Base-by-base conservation (phyloP, 305 asterid genomes). In the Fraxinus dipetala region DNA sequence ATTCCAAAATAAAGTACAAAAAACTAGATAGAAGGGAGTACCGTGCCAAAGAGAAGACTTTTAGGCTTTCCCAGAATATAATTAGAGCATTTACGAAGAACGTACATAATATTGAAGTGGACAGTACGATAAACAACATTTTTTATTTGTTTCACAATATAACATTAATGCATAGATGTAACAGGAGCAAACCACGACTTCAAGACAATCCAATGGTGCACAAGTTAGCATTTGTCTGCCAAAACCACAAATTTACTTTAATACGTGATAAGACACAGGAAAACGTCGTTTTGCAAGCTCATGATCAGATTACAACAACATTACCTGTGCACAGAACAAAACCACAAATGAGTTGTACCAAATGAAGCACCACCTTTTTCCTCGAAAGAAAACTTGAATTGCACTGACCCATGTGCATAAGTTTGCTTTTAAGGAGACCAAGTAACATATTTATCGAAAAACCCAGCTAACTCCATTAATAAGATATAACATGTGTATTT, bases 161-260 rank as follows among this genome's bases (percentile, higher is more conserved):
- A 56, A 18, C 28, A 56, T 31, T 1, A 69, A 30, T 10, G 20
- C 75, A 5, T 0, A 4, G 75, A 69, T 7, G 10, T 30, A 69
- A 69, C 75, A 69, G 18, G 26, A 69, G 40, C 75, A 69, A 69
- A 69, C 38, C 22, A 69, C 18, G 35, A 30, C 20, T 31, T 31
- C 43, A 69, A 69, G 24, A 69, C 1, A 4, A 77, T 72, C 75
- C 80, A 80, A 83, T 69, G 74, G 61, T 51, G 75, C 83, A 75
- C n/a, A 31, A 76, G 84, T 83, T 34, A 73, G 32, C 75, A 69
- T 30, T 76, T 63, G 83, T 67, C 79, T 82, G 79, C 78, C 75
- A 54, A 26, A 73, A 78, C 40, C 36, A 70, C 24, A 32, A 18
- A 69, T 32, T 13, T 69, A 20, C 10, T 7, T 63, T 31, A 40